Conservation (phyloP, 2,329 filamentous ascomycete species). For the Diplodia scrobiculata region DNA sequence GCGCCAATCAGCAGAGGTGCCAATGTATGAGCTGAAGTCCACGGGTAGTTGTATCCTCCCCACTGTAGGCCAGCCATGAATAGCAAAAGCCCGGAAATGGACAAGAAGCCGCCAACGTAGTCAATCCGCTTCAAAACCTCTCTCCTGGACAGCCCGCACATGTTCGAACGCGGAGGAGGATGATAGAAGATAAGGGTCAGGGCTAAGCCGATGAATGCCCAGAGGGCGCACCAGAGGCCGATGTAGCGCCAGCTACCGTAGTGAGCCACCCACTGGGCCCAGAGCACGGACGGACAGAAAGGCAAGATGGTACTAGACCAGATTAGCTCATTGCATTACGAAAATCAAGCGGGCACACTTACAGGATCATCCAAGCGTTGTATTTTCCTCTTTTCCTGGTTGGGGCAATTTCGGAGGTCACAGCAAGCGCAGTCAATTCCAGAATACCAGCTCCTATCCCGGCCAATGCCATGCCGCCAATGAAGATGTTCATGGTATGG, state of each 20-base stretch:
- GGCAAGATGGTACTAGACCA: conserved; percentile 37
- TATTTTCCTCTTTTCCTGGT: conserved; percentile 27
- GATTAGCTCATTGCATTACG: not conserved
- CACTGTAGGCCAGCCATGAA: conserved; percentile 47
- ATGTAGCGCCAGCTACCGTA: conserved; percentile 40
- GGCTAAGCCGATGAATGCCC: conserved; percentile 35
- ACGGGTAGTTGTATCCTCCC: conserved; percentile 46
- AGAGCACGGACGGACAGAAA: conserved; percentile 40
- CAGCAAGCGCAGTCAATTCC: conserved; percentile 43
- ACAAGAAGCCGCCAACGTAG: conserved; percentile 39
- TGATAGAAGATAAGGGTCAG: conserved; percentile 37
- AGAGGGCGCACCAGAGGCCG: conserved; percentile 41
- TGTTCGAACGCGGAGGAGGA: conserved; percentile 39
- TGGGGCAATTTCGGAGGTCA: conserved; percentile 25
- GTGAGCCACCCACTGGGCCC: conserved; percentile 39
- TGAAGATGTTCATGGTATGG: conserved; percentile 40
- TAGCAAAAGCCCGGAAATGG: conserved; percentile 40
- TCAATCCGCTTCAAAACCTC: conserved; percentile 41
- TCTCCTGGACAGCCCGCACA: conserved; percentile 39
- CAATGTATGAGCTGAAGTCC: conserved; percentile 45
- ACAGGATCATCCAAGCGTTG: conserved; percentile 26
- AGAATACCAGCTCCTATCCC: conserved; percentile 42
- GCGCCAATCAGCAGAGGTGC: conserved; percentile 44
- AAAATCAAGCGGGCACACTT: not conserved
- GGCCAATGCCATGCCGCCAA: conserved; percentile 42